Base-by-base conservation (phyloP, 345 rosid genomes). In the Pugionium dolabratum region DNA sequence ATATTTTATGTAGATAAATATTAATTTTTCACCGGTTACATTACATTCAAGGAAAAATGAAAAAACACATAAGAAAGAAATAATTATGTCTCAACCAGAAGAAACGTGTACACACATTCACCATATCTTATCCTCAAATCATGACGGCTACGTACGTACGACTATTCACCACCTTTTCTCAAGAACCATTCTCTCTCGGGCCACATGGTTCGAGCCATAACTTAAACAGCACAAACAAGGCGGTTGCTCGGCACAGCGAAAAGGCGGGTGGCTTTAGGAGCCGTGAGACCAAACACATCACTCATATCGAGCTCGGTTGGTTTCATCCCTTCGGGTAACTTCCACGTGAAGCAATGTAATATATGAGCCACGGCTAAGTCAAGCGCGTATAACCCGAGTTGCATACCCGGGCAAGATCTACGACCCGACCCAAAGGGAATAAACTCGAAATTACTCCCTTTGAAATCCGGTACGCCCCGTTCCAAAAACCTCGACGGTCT, bases 381-480 rank as follows among this genome's bases (percentile, higher is more conserved):
- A 40, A 90, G 84, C 3, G 86, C 85, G 6, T 94, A 94, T 27
- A 94, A 74, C 57, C 99, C 99, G 4, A 94, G 97, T 43, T 86
- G 90, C 99, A 94, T 40, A 40, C 44, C 44, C 44, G 44, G 44
- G n/a, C 44, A 40, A 2, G 44, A 40, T 40, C 44, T 7, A 62
- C 99, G 82, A 64, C 99, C 99, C 50, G 99, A 94, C 66, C 99
- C 99, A 71, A 94, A 94, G 0, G 99, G 99, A n/a, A 94, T 78
- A 54, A 90, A 90, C 79, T 94, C 97, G 44, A 94, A 94, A 54
- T 87, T 79, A 61, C 68, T 84, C 10, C 97, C 99, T 59, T 83
- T 94, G 46, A 83, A 90, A 72, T 94, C 99, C 1, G 99, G 83
- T 9, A 83, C 78, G 0, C 86, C 86, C 36, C 79, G 78, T 29